A percentile compares a stretch with the other conserved stretches of the same genome.
Evolutionary conservation across 176 grass and related monocot species (phyloP).

Genomic region (Carex littledalei): DNA sequence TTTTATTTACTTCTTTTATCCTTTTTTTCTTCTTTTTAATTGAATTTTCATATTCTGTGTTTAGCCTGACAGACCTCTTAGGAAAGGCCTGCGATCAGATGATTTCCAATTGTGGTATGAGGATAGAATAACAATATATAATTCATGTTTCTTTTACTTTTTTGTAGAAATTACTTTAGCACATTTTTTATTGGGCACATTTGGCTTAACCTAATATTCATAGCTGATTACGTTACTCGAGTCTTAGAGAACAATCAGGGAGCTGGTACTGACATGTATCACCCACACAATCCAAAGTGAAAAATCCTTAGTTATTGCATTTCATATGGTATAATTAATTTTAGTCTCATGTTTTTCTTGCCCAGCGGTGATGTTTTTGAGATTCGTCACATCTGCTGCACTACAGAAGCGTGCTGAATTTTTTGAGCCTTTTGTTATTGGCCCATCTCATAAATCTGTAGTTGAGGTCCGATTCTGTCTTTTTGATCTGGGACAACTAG

Average conservation of each 20-base stretch:
- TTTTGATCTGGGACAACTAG: conserved; percentile 3
- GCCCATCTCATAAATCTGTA: conserved; percentile 54
- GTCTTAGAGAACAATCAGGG: neutral
- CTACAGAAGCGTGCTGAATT: conserved; percentile 84
- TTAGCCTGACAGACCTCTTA: conserved; percentile 79
- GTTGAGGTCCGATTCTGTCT: conserved; percentile 42
- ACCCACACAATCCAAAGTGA: neutral
- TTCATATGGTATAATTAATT: conserved; percentile 12
- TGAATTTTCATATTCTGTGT: conserved; percentile 41
- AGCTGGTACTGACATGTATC: neutral
- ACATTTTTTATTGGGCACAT: neutral
- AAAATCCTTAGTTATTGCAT: conserved; percentile 9
- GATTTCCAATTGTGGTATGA: conserved; percentile 89
- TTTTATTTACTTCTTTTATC: neutral
- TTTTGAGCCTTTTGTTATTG: conserved; percentile 86
- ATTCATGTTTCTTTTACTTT: neutral
- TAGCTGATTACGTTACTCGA: neutral
- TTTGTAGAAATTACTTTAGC: neutral
- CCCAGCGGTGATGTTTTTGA: conserved; percentile 96
- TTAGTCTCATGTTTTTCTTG: conserved; percentile 12
- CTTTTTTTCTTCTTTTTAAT: conserved; percentile 19
- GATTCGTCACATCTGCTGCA: conserved; percentile 89
- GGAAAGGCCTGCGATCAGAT: conserved; percentile 53
- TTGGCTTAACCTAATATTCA: no score
- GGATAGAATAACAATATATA: neutral